Evolutionary conservation across 176 grass and related monocot species (phyloP).

Genomic region (Thalia dealbata): DNA sequence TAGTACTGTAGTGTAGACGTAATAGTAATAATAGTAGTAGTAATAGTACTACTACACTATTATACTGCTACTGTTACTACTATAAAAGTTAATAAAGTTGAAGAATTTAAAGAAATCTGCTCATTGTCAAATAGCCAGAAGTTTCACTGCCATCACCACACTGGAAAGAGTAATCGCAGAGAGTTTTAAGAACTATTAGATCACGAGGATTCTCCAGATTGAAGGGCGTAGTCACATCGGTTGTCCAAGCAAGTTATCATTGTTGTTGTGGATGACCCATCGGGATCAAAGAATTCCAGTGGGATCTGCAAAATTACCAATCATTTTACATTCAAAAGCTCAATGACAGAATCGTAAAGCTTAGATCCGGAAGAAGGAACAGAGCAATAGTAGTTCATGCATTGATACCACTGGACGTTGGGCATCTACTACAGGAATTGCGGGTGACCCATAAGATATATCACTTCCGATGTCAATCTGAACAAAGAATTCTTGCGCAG

Average conservation of each 20-base stretch:
- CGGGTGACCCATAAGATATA: slow-evolving; percentile 91
- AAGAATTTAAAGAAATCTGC: slow-evolving; percentile 62
- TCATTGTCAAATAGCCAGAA: slow-evolving; percentile 21
- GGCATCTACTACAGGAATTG: slow-evolving; percentile 66
- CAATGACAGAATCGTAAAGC: not conserved
- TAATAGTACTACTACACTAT: not conserved
- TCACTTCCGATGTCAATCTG: slow-evolving; percentile 98
- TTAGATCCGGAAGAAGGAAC: not conserved
- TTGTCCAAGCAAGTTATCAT: slow-evolving; percentile 62
- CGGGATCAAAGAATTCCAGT: slow-evolving; percentile 70
- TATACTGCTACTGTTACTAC: too few species aligned
- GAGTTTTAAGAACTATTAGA: slow-evolving; percentile 29
- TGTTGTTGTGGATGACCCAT: slow-evolving; percentile 51
- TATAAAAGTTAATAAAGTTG: slow-evolving; percentile 24
- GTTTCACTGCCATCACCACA: slow-evolving; percentile 88
- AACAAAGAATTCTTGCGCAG: slow-evolving; percentile 74
- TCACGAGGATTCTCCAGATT: slow-evolving; percentile 72
- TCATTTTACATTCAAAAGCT: not conserved
- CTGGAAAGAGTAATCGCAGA: slow-evolving; percentile 76
- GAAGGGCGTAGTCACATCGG: slow-evolving; percentile 57
- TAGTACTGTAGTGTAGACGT: too few species aligned
- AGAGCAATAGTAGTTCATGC: slow-evolving; percentile 27
- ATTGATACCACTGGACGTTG: slow-evolving; percentile 75
- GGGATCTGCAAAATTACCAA: slow-evolving; percentile 46
- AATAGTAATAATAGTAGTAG: too few species aligned